Evolutionary conservation across 2,329 filamentous ascomycete genomes (phyloP), one percentile per base, ranked within the genome.

Genomic region (Ophiostoma montium): DNA sequence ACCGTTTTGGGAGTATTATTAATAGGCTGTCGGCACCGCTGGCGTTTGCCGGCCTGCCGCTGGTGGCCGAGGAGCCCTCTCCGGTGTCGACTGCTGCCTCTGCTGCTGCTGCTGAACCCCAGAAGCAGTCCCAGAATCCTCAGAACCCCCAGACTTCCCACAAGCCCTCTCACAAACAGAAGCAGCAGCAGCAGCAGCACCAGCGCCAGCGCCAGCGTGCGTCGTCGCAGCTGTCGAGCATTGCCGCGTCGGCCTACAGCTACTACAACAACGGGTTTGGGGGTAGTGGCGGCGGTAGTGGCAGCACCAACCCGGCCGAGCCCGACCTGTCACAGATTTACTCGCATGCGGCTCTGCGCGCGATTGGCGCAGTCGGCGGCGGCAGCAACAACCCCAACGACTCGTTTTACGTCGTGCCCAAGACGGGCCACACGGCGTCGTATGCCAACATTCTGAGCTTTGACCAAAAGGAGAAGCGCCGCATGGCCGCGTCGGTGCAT

Each of bases 371-470:
- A 50, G 81, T 82, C 30, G 35, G 21, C 18, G 72, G 74, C 15
- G 23, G 39, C 23, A 45, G 47, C 36, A 69, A 76, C 15, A 44
- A 44, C 16, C 16, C 42, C 27, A 76, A 73, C 51, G 84, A 85
- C 58, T 92, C 85, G 9, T 98, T 98, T 67, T 96, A 95, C 62
- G 84, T 96, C 1, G 92, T 98, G 1, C 92, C 90, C 4, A 85
- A 86, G 0, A 87, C 85, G 16, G 90, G 92, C 5, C 88, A 90
- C 55, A 95, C 88, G 3, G 83, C 89, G 52, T 92, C 88, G 0
- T 98, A 96, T 60, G 89, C 92, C 41, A 88, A 84, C 54, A 95
- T 98, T 47, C 70, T 95, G 18, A 82, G 71, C 38, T 81, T 78
- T 56, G 78, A 76, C 33, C 75, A 80, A 55, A 82, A 82, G 58